Evolutionary conservation across 2,329 filamentous ascomycete genomes (phyloP).

Genomic region (Apiospora marii): DNA sequence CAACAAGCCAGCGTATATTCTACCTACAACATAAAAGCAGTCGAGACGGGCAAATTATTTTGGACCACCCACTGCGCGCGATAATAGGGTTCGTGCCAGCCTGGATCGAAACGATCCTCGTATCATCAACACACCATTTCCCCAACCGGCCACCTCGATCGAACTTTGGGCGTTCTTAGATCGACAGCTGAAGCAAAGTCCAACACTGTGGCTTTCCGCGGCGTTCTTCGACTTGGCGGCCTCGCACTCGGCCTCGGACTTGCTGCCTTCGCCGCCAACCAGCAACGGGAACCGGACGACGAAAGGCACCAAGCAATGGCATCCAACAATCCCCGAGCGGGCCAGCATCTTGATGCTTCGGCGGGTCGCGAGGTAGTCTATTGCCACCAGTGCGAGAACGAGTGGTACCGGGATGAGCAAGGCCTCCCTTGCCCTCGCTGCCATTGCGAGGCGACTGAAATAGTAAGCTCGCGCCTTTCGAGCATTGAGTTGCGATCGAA

Average conservation of each 20-base stretch:
- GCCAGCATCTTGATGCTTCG: constrained; percentile 57
- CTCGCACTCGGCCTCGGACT: constrained; percentile 66
- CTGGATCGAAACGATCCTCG: constrained; percentile 1
- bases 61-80: background rate
- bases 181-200: constrained; percentile 31
- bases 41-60: background rate
- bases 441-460: constrained; percentile 80
- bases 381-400: constrained; percentile 81
- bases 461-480: constrained; percentile 64
- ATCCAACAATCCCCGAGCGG: constrained; percentile 41
- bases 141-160: background rate
- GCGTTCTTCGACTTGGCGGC: constrained; percentile 57
- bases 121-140: constrained; percentile 12
- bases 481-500: background rate
- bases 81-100: constrained; percentile 6
- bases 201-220: constrained; percentile 59
- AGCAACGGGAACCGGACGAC: constrained; percentile 42
- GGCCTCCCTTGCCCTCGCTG: constrained; percentile 81
- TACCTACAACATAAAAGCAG: background rate
- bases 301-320: constrained; percentile 49
- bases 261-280: constrained; percentile 63
- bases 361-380: constrained; percentile 75
- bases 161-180: constrained; percentile 1
- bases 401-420: constrained; percentile 80
- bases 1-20: background rate